phyloP scores from a whole-genome alignment of 306 rosid species.

The Calophaca sinica region DNA sequence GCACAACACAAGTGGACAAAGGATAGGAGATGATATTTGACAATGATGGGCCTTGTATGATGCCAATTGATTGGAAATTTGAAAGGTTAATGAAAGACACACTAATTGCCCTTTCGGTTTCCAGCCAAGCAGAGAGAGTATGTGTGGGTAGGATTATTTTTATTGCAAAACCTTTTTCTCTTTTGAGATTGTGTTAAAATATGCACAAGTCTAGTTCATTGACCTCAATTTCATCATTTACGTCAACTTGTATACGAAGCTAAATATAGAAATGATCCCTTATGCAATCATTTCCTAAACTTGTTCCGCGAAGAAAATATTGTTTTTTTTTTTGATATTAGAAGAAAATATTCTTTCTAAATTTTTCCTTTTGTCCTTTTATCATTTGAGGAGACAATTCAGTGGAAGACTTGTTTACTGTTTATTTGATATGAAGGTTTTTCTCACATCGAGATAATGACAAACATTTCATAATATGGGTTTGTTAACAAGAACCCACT shows the following conservation, averaged over 20 bases:
- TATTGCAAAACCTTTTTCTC: background rate
- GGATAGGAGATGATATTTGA: slow-evolving; percentile 6
- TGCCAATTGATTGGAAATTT: slow-evolving; percentile 12
- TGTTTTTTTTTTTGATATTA: too few species aligned
- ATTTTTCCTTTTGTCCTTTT: background rate
- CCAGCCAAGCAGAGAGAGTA: background rate
- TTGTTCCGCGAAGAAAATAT: background rate
- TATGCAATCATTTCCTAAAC: background rate
- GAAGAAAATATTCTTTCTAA: background rate
- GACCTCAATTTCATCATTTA: background rate
- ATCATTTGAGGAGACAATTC: background rate
- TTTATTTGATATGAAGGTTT: background rate
- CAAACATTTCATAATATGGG: background rate
- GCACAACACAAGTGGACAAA: background rate
- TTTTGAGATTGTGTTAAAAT: background rate
- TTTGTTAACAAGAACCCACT: background rate
- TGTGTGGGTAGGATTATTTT: background rate
- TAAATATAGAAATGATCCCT: background rate
- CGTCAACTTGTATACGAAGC: background rate
- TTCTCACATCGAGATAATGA: background rate
- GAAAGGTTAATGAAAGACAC: slow-evolving; percentile 23
- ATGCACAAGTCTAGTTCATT: background rate
- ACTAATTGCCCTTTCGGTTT: background rate
- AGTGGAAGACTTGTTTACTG: background rate
- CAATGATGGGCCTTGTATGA: background rate